Base-by-base conservation (phyloP, 2,329 filamentous ascomycete genomes). In the Boeremia exigua region DNA sequence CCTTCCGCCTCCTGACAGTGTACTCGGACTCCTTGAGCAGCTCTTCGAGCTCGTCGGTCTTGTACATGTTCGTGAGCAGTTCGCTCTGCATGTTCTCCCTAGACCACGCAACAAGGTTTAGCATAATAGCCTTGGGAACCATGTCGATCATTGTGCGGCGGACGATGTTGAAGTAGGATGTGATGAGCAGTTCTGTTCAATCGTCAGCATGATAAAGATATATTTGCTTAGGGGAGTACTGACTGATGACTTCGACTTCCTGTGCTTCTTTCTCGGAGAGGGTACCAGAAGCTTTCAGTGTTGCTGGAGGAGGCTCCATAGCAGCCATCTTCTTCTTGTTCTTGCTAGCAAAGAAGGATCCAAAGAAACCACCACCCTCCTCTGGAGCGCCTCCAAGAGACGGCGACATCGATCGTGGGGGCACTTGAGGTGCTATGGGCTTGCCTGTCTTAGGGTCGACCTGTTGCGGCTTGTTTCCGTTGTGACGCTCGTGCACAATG, bases 301-400 rank as follows among this genome's bases (percentile, higher is more conserved):
- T 94, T 28, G 95, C 86, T 60, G 95, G 95, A 34, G 95, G 95
- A 12, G 95, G 84, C 76, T 99, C 95, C 95, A 99, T 99, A 43
- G 94, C 93, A n/a, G 95, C 95, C 80, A 96, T 96, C 88, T 97
- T 98, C 86, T 99, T 99, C 88, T 98, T 99, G 82, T 98, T 99
- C 86, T 98, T 99, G 73, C 91, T 93, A 10, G 95, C 92, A 74
- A 97, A 99, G 85, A 99, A 99, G 71, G 91, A 96, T 66, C 95
- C 95, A 69, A 99, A 99, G 84, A 99, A 99, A 33, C 94, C 92
- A 57, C 84, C 70, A 14, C 75, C 70, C 9, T 74, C 81, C 72
- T 91, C 91, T 1, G 42, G 29, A 23, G 45, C 29, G 15, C 34
- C 34, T 29, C 54, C 54, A 44, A 92, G 80, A 34, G 88, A 89